Evolutionary conservation across 176 grass and related monocot genomes (phyloP).

Genomic region (Cocos nucifera): DNA sequence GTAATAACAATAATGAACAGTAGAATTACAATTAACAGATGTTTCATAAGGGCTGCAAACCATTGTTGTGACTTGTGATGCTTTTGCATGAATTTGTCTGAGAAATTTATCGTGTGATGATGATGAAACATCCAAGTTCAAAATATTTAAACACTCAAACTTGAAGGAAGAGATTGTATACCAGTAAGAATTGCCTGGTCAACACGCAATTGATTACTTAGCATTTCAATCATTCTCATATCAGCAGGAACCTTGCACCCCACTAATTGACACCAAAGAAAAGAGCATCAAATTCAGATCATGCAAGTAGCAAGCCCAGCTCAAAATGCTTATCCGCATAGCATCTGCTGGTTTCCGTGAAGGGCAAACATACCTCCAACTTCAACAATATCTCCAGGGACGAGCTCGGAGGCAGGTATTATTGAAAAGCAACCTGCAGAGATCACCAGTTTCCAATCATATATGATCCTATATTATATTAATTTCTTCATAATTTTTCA

Average conservation of each 20-base stretch:
- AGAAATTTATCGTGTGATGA: too few species aligned
- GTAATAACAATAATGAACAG: too few species aligned
- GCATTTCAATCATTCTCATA: conserved; percentile 95
- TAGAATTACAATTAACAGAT: too few species aligned
- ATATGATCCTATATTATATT: background rate
- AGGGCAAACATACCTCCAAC: conserved; percentile 61
- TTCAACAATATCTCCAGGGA: conserved; percentile 99
- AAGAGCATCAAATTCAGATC: conserved; percentile 5
- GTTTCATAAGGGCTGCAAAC: too few species aligned
- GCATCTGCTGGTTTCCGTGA: background rate
- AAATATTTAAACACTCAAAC: background rate
- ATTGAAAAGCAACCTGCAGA: conserved; percentile 90
- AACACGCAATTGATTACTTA: conserved; percentile 93
- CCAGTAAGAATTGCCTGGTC: conserved; percentile 99
- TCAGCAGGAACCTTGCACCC: conserved; percentile 97
- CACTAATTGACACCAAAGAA: conserved; percentile 41
- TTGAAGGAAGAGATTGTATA: conserved; percentile 25
- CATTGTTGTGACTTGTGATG: too few species aligned
- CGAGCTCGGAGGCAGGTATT: conserved; percentile 91
- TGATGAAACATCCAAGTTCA: background rate
- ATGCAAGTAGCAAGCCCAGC: conserved; percentile 13
- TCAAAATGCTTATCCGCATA: background rate
- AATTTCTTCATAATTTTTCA: too few species aligned
- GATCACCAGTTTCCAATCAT: conserved; percentile 23
- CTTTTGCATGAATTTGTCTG: too few species aligned